A percentile compares a stretch with the other conserved stretches of the same genome.
Evolutionary conservation across 345 rosid genomes (phyloP).

Genomic region (Odontarrhena argentea): DNA sequence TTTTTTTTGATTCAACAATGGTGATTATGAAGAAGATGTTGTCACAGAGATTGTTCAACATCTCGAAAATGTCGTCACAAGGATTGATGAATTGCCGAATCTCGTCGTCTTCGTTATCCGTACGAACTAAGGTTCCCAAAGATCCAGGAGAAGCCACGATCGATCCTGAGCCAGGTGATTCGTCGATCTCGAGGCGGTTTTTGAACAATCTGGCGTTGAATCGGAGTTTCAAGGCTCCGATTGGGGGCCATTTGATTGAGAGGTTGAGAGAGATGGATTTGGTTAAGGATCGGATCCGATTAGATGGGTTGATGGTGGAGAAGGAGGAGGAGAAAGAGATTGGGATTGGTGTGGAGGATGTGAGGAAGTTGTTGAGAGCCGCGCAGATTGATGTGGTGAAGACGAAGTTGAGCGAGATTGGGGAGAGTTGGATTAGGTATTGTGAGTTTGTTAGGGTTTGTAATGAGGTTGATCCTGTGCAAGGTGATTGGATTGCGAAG

Average conservation of each 20-base stretch:
- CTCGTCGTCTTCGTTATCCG: constrained; percentile 44
- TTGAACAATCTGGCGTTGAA: constrained; percentile 45
- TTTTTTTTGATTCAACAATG: constrained; percentile 39
- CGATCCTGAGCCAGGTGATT: constrained; percentile 71
- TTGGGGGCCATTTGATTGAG: constrained; percentile 53
- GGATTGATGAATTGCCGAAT: constrained; percentile 40
- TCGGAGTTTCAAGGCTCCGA: constrained; percentile 16
- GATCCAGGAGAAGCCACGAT: constrained; percentile 42
- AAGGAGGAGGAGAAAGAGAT: constrained; percentile 10
- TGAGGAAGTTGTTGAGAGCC: constrained; percentile 71
- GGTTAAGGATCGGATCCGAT: constrained; percentile 54
- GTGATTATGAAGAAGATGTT: constrained; percentile 59
- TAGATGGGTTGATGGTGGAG: constrained; percentile 47
- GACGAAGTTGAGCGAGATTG: constrained; percentile 57
- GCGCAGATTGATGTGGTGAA: constrained; percentile 72
- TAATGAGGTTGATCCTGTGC: constrained; percentile 55
- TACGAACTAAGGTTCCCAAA: constrained; percentile 37
- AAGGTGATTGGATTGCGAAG: constrained; percentile 56
- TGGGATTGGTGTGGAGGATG: constrained; percentile 55
- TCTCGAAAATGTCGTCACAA: constrained; percentile 51
- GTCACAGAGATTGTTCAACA: constrained; percentile 57
- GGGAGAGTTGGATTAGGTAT: constrained; percentile 54
- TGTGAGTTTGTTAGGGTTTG: constrained; percentile 64
- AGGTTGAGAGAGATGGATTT: constrained; percentile 55
- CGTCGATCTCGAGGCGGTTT: constrained; percentile 50